phyloP scores from a whole-genome alignment of 495 filamentous ascomycete genomes.

The Hypoxylon perforatum region DNA sequence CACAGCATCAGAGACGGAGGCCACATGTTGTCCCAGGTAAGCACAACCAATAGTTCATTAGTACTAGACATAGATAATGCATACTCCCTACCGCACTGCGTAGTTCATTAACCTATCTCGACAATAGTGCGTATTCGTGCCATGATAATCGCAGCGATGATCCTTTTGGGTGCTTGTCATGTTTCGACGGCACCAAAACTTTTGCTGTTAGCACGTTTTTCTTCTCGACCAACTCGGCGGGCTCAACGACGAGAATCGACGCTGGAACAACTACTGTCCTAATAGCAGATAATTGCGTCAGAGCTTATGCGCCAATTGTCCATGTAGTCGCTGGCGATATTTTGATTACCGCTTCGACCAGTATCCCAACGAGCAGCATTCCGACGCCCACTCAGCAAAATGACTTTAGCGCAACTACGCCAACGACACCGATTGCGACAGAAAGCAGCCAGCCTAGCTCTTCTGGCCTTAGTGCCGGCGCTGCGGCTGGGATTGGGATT shows the following conservation, averaged over 20 bases:
- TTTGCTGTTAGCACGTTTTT: constrained; percentile 2
- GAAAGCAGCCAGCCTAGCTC: neutral
- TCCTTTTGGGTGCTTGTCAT: constrained; percentile 9
- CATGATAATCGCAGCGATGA: neutral
- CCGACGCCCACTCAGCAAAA: neutral
- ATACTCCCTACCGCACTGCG: too few species aligned
- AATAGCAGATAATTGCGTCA: neutral
- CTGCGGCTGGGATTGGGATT: constrained; percentile 8
- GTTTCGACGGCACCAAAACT: neutral
- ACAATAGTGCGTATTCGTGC: constrained; percentile 2
- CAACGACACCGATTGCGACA: neutral
- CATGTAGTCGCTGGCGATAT: neutral
- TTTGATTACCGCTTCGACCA: neutral
- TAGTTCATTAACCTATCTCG: neutral
- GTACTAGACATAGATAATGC: too few species aligned
- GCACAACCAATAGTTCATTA: neutral
- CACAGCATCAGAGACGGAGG: constrained; percentile 1
- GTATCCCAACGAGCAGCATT: neutral
- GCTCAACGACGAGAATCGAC: constrained; percentile 1
- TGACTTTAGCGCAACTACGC: neutral
- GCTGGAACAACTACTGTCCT: neutral
- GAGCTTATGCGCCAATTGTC: constrained; percentile 2
- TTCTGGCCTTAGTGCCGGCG: neutral
- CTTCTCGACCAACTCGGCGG: constrained; percentile 5
- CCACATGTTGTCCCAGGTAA: constrained; percentile 10